Evolutionary conservation across 208 protist genomes (phyloP), one percentile per base, ranked within the genome.

Genomic region (Leptomonas seymouri): DNA sequence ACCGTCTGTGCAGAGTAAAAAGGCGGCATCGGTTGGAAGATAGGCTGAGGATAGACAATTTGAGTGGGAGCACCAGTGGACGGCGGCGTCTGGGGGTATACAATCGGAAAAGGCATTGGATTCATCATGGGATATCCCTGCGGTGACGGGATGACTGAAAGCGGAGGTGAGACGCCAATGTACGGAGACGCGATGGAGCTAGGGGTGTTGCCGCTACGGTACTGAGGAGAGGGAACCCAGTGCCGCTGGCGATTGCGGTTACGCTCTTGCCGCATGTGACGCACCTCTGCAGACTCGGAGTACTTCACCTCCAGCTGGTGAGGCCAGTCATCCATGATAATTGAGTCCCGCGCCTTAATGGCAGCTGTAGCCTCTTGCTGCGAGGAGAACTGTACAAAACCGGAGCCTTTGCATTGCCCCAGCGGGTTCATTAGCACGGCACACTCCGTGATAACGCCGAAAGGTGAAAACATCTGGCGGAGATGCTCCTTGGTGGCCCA

Each of bases 321-420:
- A 9, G 87, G 78, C 81, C 85, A 96, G 59, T 85, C 81, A 44
- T 94, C 91, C 28, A 96, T 91, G 50, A 72, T 71, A 68, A 94
- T 80, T 18, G 31, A 67, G 28, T 81, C 76, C 14, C 70, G 55
- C 49, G 84, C 86, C 2, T 81, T 67, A 48, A 97, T 79, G 23
- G 87, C 89, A 3, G 74, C 75, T 25, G 78, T 86, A 21, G 91
- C 91, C 51, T 94, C 85, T 34, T 89, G 78, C 28, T 87, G 73
- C 0, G 79, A 78, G 25, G 83, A 70, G 63, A 97, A 97, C 71
- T 93, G 89, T 20, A 94, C 91, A 76, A 97, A 97, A 7, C 91
- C 91, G 28, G 89, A 93, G 4, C 91, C 91, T 71, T 97, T 97
- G 71, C 91, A 97, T 69, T 97, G 91, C n/a, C 91, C 91, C 27